Conservation (phyloP, 129 eudicot genomes). For the Oenanthe sinensis region DNA sequence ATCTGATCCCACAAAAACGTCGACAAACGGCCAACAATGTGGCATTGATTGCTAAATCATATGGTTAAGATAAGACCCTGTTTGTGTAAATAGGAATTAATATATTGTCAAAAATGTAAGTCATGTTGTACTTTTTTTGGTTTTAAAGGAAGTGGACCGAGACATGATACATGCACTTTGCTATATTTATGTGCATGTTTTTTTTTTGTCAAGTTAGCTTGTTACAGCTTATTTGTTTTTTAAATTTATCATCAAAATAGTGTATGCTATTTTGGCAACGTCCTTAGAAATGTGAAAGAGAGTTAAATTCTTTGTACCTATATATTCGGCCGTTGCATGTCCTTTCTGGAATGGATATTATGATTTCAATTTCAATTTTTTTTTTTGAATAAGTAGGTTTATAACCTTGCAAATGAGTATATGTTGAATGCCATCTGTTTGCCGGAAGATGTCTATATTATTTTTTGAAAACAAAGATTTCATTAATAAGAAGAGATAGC, state of each 20-base stretch:
- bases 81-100: conserved; percentile 20
- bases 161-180: background rate
- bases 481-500: too few relatives aligned
- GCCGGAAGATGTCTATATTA: too few relatives aligned
- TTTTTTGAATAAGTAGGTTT: too few relatives aligned
- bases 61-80: background rate
- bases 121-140: background rate
- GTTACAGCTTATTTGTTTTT: background rate
- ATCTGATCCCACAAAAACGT: conserved; percentile 14
- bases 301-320: background rate
- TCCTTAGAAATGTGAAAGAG: background rate
- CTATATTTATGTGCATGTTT: background rate
- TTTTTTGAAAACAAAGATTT: too few relatives aligned
- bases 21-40: conserved; percentile 53
- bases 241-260: background rate
- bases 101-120: background rate
- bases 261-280: conserved; percentile 1
- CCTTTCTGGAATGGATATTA: too few relatives aligned
- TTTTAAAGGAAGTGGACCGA: background rate
- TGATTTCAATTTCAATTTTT: too few relatives aligned
- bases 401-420: too few relatives aligned
- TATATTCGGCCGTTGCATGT: background rate
- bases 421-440: too few relatives aligned
- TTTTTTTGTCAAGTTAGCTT: background rate
- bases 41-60: conserved; percentile 49